Evolutionary conservation across 2,329 filamentous ascomycete genomes (phyloP).

Genomic region (Cordyceps javanica): DNA sequence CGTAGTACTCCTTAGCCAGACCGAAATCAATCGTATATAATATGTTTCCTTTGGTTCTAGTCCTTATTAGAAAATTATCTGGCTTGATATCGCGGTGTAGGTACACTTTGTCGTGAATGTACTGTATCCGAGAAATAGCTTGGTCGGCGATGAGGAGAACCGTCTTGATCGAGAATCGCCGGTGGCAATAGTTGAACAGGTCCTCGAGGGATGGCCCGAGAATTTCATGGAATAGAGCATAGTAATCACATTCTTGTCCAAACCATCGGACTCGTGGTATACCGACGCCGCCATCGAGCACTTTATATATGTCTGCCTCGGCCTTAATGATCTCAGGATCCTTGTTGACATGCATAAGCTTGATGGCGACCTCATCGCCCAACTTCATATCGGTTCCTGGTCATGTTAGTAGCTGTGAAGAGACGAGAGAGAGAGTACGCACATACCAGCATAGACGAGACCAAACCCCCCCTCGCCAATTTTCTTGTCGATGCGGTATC

Average conservation of each 20-base stretch:
- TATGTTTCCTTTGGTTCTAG: conserved; percentile 16
- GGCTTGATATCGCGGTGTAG: conserved; percentile 21
- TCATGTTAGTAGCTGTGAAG: neutral
- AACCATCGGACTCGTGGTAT: conserved; percentile 20
- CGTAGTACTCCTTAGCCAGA: conserved; percentile 12
- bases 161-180: conserved; percentile 20
- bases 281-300: conserved; percentile 16
- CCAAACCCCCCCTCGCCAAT: conserved; percentile 19
- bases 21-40: conserved; percentile 19
- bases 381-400: conserved; percentile 17
- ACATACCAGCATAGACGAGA: conserved; percentile 17
- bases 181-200: conserved; percentile 35
- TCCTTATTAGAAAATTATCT: conserved; percentile 20
- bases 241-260: conserved; percentile 18
- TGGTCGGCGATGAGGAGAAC: conserved; percentile 20
- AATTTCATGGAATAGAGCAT: conserved; percentile 20
- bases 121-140: conserved; percentile 15
- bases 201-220: conserved; percentile 62
- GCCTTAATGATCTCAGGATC: conserved; percentile 11
- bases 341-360: conserved; percentile 13
- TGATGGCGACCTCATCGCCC: conserved; percentile 31
- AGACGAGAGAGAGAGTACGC: neutral
- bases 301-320: conserved; percentile 16
- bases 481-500: conserved; percentile 17
- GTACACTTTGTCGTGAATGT: conserved; percentile 16